Percentiles rank a stretch among this genome's conserved stretches.
These are phyloP conservation scores for Elongisporangium senticosum DNA, from an alignment of 352 stramenopile species.

Conservation along the genomic window DNA sequence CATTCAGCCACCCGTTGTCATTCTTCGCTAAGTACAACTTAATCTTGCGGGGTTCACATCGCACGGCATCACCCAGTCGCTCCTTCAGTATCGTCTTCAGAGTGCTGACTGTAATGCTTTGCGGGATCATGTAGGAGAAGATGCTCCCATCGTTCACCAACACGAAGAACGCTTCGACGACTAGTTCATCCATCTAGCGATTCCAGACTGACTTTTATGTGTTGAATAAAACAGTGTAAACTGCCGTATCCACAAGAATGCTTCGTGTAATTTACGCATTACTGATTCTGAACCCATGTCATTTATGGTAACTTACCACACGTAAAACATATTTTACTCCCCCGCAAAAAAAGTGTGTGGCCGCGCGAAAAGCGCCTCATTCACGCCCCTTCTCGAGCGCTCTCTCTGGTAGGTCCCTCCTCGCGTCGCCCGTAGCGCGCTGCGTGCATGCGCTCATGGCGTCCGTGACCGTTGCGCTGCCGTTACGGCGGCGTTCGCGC, in stretches of 20 bases:
- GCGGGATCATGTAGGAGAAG: not conserved
- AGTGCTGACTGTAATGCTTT: not conserved
- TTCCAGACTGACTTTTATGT: not conserved
- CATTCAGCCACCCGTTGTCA: not conserved
- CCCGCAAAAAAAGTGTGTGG: constrained; percentile 1
- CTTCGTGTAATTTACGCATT: constrained; percentile 1
- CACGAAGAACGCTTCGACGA: too few relatives aligned
- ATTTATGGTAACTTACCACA: not conserved
- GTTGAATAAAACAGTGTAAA: not conserved
- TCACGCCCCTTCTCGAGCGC: not conserved
- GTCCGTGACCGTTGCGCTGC: too few relatives aligned
- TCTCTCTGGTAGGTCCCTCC: not conserved
- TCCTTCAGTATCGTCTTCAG: not conserved
- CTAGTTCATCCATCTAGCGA: not conserved
- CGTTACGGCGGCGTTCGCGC: too few relatives aligned
- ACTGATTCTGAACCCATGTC: not conserved
- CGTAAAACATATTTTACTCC: not conserved
- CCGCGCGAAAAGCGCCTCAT: not conserved
- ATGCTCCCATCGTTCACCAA: not conserved
- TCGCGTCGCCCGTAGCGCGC: too few relatives aligned
- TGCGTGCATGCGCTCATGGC: not conserved
- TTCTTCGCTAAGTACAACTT: not conserved
- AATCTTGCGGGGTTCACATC: not conserved
- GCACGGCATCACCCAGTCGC: not conserved
- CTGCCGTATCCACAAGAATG: too few relatives aligned